These are phyloP conservation scores for Eimeria maxima DNA, from an alignment of 169 alveolate genomes.

Conservation along the genomic window DNA sequence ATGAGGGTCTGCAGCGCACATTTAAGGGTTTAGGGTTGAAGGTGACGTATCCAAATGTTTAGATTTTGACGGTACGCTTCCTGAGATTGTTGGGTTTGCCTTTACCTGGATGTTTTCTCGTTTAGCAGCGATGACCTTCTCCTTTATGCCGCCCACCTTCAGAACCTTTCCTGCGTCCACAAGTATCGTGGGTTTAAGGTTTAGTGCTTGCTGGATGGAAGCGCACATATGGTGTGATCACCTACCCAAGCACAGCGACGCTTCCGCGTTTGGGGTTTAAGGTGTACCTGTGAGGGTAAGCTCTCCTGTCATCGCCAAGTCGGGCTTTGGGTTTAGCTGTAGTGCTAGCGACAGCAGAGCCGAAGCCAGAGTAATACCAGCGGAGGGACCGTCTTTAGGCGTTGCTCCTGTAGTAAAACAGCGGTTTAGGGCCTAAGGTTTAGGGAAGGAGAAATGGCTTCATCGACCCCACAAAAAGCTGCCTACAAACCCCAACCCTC, in stretches of 20 bases:
- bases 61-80: neutral
- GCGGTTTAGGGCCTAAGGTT: neutral
- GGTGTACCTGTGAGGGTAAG: constrained; percentile 91
- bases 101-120: constrained; percentile 91
- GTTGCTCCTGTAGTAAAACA: constrained; percentile 92
- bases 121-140: constrained; percentile 95
- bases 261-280: neutral
- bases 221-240: too few species aligned
- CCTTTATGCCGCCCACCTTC: constrained; percentile 96
- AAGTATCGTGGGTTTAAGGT: neutral
- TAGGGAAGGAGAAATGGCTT: too few species aligned
- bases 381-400: constrained; percentile 98
- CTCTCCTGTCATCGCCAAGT: constrained; percentile 98
- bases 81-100: neutral
- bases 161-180: constrained; percentile 93
- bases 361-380: constrained; percentile 96
- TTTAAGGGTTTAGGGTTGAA: neutral
- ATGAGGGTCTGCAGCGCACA: constrained; percentile 67
- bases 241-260: too few species aligned
- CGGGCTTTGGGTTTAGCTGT: constrained; percentile 87
- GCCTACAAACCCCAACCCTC: too few species aligned
- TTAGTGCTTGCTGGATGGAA: neutral
- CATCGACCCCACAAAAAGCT: too few species aligned
- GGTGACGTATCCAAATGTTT: constrained; percentile 9
- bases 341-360: constrained; percentile 93